A percentile compares a stretch with the other conserved stretches of the same genome.
Evolutionary conservation across 73 alveolate genomes (phyloP).

Genomic region (Breviolum minutum): DNA sequence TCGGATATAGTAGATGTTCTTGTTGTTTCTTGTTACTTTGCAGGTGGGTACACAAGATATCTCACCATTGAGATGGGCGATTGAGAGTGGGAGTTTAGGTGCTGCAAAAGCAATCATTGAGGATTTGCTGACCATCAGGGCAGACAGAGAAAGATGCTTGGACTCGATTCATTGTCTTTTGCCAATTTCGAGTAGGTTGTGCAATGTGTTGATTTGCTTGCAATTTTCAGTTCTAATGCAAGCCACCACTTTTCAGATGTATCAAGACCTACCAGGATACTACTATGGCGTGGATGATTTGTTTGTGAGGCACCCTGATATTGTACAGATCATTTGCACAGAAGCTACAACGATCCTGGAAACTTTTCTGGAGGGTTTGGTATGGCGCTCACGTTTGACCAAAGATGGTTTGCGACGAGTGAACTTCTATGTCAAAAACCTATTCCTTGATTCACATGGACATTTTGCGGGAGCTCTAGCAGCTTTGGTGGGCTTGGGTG

Average conservation of each 20-base stretch:
- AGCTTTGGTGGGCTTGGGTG: slow-evolving; percentile 41
- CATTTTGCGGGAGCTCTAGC: slow-evolving; percentile 43
- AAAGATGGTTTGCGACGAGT: slow-evolving; percentile 76
- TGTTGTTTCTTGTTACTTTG: background rate
- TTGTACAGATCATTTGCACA: slow-evolving; percentile 47
- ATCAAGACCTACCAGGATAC: background rate
- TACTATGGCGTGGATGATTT: slow-evolving; percentile 65
- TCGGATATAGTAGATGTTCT: background rate
- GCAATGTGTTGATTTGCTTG: background rate
- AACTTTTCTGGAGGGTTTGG: slow-evolving; percentile 77
- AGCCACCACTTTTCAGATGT: background rate
- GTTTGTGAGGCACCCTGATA: slow-evolving; percentile 67
- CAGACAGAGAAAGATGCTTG: slow-evolving; percentile 36
- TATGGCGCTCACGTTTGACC: slow-evolving; percentile 64
- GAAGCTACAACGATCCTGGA: slow-evolving; percentile 74
- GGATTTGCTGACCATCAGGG: slow-evolving; percentile 73
- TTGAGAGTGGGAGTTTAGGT: slow-evolving; percentile 54
- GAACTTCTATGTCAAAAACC: slow-evolving; percentile 68
- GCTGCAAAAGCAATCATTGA: slow-evolving; percentile 92
- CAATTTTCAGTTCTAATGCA: background rate
- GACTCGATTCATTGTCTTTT: background rate
- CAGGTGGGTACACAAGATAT: slow-evolving; percentile 70
- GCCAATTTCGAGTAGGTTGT: no score
- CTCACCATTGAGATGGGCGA: slow-evolving; percentile 91
- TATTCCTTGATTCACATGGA: slow-evolving; percentile 34